These are phyloP conservation scores for Vigna angularis DNA, from an alignment of 306 rosid species.

Conservation along the genomic window DNA sequence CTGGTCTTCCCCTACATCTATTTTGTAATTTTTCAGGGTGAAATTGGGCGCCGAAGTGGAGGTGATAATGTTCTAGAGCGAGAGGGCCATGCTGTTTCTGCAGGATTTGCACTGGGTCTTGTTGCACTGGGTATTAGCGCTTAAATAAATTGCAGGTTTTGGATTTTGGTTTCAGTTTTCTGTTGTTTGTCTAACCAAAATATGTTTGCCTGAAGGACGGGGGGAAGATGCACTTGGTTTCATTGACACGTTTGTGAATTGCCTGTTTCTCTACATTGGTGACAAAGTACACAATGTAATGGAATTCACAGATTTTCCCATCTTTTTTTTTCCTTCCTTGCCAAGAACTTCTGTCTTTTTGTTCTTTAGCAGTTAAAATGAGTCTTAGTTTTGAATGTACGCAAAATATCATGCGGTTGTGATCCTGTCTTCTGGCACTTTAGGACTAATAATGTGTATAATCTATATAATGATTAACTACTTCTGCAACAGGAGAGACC, in stretches of 20 bases:
- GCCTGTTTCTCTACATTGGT: conserved; percentile 83
- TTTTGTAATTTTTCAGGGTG: conserved; percentile 63
- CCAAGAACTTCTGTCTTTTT: conserved; percentile 15
- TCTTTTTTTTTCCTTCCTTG: not conserved
- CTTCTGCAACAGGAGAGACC: conserved; percentile 72
- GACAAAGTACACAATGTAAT: conserved; percentile 77
- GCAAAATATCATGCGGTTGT: conserved; percentile 24
- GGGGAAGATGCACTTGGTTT: conserved; percentile 91
- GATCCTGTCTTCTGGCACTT: conserved; percentile 32
- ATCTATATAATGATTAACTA: conserved; percentile 21
- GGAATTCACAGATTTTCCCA: conserved; percentile 33
- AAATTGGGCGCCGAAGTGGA: conserved; percentile 93
- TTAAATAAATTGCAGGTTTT: conserved; percentile 31
- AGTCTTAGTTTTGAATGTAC: conserved; percentile 23
- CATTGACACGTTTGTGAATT: conserved; percentile 77
- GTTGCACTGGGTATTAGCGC: conserved; percentile 80
- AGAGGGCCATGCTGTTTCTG: conserved; percentile 98
- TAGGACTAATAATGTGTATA: conserved; percentile 30
- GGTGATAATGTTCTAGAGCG: conserved; percentile 98
- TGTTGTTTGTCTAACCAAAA: conserved; percentile 49
- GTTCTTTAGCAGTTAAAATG: not conserved
- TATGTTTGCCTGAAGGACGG: conserved; percentile 70
- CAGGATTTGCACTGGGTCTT: conserved; percentile 96
- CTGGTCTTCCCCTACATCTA: conserved; percentile 16
- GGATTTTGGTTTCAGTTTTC: conserved; percentile 26